Conservation (phyloP, 352 stramenopile species). For the Phytopythium boreale region DNA sequence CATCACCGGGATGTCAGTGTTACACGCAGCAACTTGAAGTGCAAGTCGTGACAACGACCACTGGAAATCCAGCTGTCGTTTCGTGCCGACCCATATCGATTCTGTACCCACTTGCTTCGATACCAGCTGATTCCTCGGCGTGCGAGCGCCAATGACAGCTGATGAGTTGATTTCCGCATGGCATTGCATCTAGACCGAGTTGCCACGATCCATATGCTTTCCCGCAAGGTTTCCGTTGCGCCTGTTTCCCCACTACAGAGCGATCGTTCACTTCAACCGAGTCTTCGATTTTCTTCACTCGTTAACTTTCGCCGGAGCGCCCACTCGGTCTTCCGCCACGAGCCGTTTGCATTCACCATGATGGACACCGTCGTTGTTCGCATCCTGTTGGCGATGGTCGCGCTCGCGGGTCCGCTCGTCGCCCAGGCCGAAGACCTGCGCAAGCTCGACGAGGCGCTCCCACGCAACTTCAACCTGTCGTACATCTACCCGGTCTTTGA, state of each 20-base stretch:
- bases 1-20: too few relatives aligned
- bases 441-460: slow-evolving; percentile 19
- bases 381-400: background rate
- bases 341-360: background rate
- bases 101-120: too few relatives aligned
- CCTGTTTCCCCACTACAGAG: too few relatives aligned
- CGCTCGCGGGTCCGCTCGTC: background rate
- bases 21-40: too few relatives aligned
- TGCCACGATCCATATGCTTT: background rate
- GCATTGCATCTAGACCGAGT: background rate
- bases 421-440: slow-evolving; percentile 12
- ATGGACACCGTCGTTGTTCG: background rate
- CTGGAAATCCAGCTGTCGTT: too few relatives aligned
- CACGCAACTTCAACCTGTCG: slow-evolving; percentile 25
- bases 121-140: too few relatives aligned
- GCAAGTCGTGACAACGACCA: too few relatives aligned
- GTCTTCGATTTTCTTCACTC: background rate
- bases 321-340: background rate
- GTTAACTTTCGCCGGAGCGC: background rate
- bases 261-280: background rate
- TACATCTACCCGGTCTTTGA: slow-evolving; percentile 2
- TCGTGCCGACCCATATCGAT: too few relatives aligned
- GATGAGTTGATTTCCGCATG: too few relatives aligned
- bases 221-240: background rate
- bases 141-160: too few relatives aligned